Conservation (phyloP, 495 filamentous ascomycete species). For the Beverwykella pulmonaria region DNA sequence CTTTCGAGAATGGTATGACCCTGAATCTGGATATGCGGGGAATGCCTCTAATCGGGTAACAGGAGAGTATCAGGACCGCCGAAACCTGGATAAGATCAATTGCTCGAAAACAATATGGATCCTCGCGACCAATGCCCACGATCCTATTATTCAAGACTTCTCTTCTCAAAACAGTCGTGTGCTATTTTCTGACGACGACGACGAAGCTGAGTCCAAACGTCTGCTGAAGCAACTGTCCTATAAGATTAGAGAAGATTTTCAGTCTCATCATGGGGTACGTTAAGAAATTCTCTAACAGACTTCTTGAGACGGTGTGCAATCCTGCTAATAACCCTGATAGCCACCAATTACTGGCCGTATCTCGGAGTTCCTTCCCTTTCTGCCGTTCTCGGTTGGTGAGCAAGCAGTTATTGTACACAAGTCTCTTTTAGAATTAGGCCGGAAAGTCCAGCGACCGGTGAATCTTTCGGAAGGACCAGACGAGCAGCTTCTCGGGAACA, state of each 20-base stretch:
- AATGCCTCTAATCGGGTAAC: too few species aligned
- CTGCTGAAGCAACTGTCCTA: conserved; percentile 39
- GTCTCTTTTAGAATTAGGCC: conserved; percentile 44
- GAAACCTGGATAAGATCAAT: conserved; percentile 50
- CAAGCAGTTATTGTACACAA: conserved; percentile 52
- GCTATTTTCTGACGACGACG: background rate
- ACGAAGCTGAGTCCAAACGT: background rate
- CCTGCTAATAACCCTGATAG: too few species aligned
- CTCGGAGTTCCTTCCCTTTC: conserved; percentile 51
- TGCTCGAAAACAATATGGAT: conserved; percentile 62
- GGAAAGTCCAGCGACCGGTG: too few species aligned
- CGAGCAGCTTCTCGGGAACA: too few species aligned
- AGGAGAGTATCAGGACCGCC: conserved; percentile 54
- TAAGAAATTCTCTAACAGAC: too few species aligned
- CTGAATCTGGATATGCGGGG: background rate
- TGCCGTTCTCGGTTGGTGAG: conserved; percentile 50
- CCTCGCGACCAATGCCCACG: conserved; percentile 55
- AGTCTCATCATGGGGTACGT: background rate
- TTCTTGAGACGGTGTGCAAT: too few species aligned
- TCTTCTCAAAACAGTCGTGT: background rate
- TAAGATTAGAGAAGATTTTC: conserved; percentile 52
- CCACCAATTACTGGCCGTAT: conserved; percentile 49
- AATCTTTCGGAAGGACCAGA: too few species aligned
- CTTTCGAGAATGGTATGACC: conserved; percentile 25
- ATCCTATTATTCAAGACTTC: conserved; percentile 43